A percentile compares a stretch with the other conserved stretches of the same genome.
Evolutionary conservation across 2,329 filamentous ascomycete genomes (phyloP).

Genomic region (Aureobasidium sp.): DNA sequence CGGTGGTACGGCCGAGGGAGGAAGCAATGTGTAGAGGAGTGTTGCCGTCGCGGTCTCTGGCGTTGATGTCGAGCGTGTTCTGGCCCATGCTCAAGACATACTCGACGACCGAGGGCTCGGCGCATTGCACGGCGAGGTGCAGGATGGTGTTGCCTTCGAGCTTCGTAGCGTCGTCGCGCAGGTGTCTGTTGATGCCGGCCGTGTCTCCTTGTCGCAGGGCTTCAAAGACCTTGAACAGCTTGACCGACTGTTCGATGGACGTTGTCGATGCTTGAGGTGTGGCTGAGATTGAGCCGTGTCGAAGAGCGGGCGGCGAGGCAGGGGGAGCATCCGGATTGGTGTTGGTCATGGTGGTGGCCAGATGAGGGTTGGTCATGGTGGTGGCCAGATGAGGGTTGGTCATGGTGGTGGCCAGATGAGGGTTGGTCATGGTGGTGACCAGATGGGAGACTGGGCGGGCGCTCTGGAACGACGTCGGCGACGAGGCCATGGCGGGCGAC

Average conservation of each 20-base stretch:
- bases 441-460: slow-evolving; percentile 18
- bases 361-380: slow-evolving; percentile 27
- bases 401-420: slow-evolving; percentile 29
- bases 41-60: slow-evolving; percentile 86
- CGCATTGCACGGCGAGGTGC: slow-evolving; percentile 91
- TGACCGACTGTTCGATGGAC: slow-evolving; percentile 81
- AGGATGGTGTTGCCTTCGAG: slow-evolving; percentile 81
- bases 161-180: slow-evolving; percentile 46
- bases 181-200: slow-evolving; percentile 75
- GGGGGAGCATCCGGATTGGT: slow-evolving; percentile 13
- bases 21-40: slow-evolving; percentile 86
- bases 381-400: slow-evolving; percentile 27
- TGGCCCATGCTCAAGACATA: slow-evolving; percentile 67
- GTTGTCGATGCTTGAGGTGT: slow-evolving; percentile 16
- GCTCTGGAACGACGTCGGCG: neutral
- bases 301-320: slow-evolving; percentile 2
- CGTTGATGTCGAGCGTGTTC: slow-evolving; percentile 65
- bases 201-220: slow-evolving; percentile 85
- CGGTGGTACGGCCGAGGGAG: slow-evolving; percentile 64
- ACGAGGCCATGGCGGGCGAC: neutral
- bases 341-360: slow-evolving; percentile 29
- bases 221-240: slow-evolving; percentile 91
- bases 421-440: slow-evolving; percentile 28
- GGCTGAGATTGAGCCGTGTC: slow-evolving; percentile 24
- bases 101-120: slow-evolving; percentile 84